A percentile compares a stretch with the other conserved stretches of the same genome.
Conservation (phyloP, 108 stramenopile genomes). For the Skeletonema marinoi region DNA sequence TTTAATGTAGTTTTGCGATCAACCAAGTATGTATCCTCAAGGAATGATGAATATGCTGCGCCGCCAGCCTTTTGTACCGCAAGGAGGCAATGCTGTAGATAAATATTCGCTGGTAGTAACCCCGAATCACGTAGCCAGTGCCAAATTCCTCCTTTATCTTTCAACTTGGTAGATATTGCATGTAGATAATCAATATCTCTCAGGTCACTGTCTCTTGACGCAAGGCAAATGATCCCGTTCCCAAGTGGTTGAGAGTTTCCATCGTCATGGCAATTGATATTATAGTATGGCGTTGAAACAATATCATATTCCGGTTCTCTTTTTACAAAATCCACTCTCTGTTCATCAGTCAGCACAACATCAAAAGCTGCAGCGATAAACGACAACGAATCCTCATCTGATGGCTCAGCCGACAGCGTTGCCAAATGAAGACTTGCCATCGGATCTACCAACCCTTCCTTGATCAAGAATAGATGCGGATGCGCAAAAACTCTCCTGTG, state of each 20-base stretch:
- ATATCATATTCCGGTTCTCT: conserved; percentile 52
- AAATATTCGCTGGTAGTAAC: conserved; percentile 47
- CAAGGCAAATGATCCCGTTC: conserved; percentile 42
- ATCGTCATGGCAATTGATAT: conserved; percentile 7
- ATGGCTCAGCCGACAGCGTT: conserved; percentile 47
- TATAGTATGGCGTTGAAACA: conserved; percentile 26
- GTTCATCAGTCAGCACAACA: conserved; percentile 27
- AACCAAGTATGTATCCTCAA: conserved; percentile 57
- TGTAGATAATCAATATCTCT: conserved; percentile 7
- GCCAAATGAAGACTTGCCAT: conserved; percentile 19
- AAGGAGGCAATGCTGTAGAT: conserved; percentile 58
- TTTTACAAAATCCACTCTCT: conserved; percentile 35
- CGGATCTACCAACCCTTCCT: conserved; percentile 35
- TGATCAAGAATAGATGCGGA: conserved; percentile 45
- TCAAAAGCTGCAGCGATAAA: conserved; percentile 54
- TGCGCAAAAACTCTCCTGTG: conserved; percentile 51
- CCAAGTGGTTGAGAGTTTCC: background rate
- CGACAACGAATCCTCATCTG: conserved; percentile 3
- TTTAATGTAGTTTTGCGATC: conserved; percentile 54
- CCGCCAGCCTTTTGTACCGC: conserved; percentile 39
- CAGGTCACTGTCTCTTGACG: conserved; percentile 18
- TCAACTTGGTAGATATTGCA: background rate
- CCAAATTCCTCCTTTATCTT: conserved; percentile 36
- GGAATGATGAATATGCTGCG: conserved; percentile 36
- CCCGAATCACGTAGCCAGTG: conserved; percentile 40